Conservation (phyloP, 2,329 filamentous ascomycete genomes). For the Pseudogymnoascus sp. region DNA sequence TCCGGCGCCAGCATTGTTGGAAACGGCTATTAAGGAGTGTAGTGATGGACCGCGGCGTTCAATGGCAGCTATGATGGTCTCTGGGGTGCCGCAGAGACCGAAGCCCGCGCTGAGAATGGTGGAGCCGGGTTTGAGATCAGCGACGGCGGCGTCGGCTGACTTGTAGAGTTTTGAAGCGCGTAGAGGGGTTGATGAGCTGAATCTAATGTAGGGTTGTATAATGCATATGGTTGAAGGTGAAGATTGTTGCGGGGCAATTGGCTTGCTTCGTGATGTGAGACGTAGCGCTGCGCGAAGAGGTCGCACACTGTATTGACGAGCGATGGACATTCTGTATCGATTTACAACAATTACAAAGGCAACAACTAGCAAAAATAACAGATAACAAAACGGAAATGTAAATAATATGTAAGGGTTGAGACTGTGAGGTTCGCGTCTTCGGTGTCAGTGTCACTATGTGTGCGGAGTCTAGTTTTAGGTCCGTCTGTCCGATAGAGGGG, state of each 20-base stretch:
- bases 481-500: not conserved
- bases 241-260: not conserved
- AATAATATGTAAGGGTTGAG: not conserved
- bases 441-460: not conserved
- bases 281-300: not conserved
- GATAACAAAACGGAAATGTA: not conserved
- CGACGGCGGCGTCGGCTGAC: constrained; percentile 58
- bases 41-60: constrained; percentile 48
- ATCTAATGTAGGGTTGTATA: not conserved
- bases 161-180: constrained; percentile 40
- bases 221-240: not conserved
- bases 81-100: constrained; percentile 72
- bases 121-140: constrained; percentile 60
- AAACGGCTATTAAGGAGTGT: constrained; percentile 61
- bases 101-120: constrained; percentile 71
- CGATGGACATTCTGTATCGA: not conserved
- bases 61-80: constrained; percentile 65
- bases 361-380: not conserved
- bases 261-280: not conserved
- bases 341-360: not conserved
- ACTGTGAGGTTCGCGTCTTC: not conserved
- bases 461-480: not conserved
- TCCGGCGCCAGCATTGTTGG: constrained; percentile 69
- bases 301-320: not conserved
- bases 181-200: not conserved